Evolutionary conservation across 73 alveolate genomes (phyloP).

Genomic region (Paramecium bursaria): DNA sequence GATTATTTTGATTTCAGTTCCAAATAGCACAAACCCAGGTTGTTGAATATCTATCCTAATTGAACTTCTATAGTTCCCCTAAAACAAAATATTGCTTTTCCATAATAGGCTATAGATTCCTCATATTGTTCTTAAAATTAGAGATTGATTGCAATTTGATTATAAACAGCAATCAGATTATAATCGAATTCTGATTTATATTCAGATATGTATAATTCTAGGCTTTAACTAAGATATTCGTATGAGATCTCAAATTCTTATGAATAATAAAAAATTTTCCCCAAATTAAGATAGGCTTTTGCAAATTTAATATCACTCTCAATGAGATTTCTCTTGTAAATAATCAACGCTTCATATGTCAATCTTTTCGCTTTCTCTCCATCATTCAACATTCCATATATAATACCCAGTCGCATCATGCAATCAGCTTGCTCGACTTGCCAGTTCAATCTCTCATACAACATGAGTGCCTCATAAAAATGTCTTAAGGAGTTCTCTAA

Average conservation of each 20-base stretch:
- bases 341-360: constrained; percentile 23
- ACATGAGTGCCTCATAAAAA: constrained; percentile 14
- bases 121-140: constrained; percentile 1
- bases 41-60: constrained; percentile 43
- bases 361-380: constrained; percentile 1
- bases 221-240: neutral
- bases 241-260: constrained; percentile 15
- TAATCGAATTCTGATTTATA: constrained; percentile 9
- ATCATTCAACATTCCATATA: constrained; percentile 39
- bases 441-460: constrained; percentile 52
- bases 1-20: neutral
- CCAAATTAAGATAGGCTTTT: constrained; percentile 22
- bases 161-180: constrained; percentile 3
- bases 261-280: constrained; percentile 44
- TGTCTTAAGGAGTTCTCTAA: neutral
- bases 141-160: neutral
- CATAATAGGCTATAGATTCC: neutral
- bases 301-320: constrained; percentile 33
- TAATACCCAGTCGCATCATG: neutral
- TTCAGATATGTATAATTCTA: neutral
- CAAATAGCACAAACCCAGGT: constrained; percentile 25
- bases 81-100: constrained; percentile 19
- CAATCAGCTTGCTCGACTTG: constrained; percentile 46
- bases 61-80: constrained; percentile 31
- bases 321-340: neutral